Base-by-base conservation (phyloP, 805 yeast genomes). In the Ogataea angusta region DNA sequence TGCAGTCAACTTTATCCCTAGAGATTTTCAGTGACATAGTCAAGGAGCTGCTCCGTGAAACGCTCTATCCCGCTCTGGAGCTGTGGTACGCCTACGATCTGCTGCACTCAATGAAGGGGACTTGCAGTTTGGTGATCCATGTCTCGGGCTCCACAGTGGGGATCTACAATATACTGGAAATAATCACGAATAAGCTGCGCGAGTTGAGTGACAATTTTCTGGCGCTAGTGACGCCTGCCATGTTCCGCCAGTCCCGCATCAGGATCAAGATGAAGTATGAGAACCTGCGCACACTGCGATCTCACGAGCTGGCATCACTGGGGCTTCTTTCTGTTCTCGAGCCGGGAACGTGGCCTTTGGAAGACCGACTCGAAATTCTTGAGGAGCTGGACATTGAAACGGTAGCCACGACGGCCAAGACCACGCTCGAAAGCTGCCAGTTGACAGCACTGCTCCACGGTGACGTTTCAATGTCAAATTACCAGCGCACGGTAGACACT, bases 21-120 rank as follows among this genome's bases (percentile, higher is more conserved):
- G 89, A 84, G 47, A 54, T 83, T 5, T 43, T 82, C 2, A 66
- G 72, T 8, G 78, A 76, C 35, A 38, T 78, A 3, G 47, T 80
- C 4, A 75, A 70, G 17, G 51, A 56, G 1, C 54, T 58, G 10
- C 51, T 82, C 0, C 58, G 69, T 17, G 56, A 63, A 4, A 44
- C 47, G 5, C 49, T 84, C 1, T 84, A 82, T 52, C 72, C 75
- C 1, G 69, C 80, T 1, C 76, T 79, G 41, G 54, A 68, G n/a
- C 43, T 80, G 8, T 78, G 80, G 1, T 80, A 70, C 51, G 55
- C 73, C 0, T 83, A 83, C 75, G 79, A 75, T 14, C 45, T 83
- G 0, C 64, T 59, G 26, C 75, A 87, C 0, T 76, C 82, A 3
- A 45, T 66, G 10, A 74, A 73, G 47, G 81, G 85, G 4, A 76